These are phyloP conservation scores for Penstemon barbatus DNA, from an alignment of 257 asterid species.

Conservation along the genomic window DNA sequence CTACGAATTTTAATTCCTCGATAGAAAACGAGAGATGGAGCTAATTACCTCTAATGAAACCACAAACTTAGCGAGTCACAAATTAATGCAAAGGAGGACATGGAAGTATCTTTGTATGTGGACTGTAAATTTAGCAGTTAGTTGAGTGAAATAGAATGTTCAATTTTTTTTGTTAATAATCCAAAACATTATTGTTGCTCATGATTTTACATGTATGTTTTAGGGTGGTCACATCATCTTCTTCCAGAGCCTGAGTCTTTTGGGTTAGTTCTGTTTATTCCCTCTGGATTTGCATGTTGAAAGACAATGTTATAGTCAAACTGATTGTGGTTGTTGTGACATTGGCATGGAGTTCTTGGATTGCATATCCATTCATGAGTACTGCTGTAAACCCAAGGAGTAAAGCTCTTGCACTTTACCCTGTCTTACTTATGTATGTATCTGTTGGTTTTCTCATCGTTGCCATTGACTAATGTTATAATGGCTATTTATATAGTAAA, in stretches of 20 bases:
- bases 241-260: conserved; percentile 95
- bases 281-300: conserved; percentile 88
- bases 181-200: background rate
- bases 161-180: too few species aligned
- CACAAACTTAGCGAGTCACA: background rate
- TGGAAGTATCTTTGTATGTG: too few species aligned
- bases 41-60: background rate
- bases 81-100: too few species aligned
- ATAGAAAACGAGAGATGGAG: background rate
- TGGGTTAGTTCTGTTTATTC: conserved; percentile 90
- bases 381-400: conserved; percentile 81
- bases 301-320: conserved; percentile 74
- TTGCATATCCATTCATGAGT: conserved; percentile 98
- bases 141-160: background rate
- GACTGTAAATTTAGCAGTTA: too few species aligned
- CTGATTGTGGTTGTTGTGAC: conserved; percentile 73
- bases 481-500: conserved; percentile 17
- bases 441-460: conserved; percentile 93
- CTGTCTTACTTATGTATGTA: conserved; percentile 88
- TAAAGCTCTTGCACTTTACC: conserved; percentile 93
- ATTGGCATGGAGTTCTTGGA: conserved; percentile 97
- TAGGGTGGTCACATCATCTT: conserved; percentile 98
- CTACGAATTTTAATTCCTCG: background rate
- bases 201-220: conserved; percentile 17
- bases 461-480: conserved; percentile 64